Evolutionary conservation across 2,329 filamentous ascomycete species (phyloP), one percentile per base, ranked within the genome.

Genomic region (Mycogone perniciosa): DNA sequence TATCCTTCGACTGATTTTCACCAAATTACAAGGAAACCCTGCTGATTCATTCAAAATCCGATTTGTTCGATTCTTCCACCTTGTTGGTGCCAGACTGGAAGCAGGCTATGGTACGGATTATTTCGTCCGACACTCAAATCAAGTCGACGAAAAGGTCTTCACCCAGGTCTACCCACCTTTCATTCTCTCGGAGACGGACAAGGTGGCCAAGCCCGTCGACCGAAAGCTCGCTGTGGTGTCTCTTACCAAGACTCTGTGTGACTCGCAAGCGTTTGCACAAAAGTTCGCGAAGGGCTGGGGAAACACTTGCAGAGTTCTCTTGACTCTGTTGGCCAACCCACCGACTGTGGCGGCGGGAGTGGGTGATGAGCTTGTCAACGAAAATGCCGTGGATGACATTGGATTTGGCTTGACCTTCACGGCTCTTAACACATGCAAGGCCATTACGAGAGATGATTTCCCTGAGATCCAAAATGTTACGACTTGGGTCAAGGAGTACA

Each of bases 391-490:
- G 29, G 93, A 99, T 61, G 93, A 99, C 66, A 84, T 96, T 58
- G 86, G 89, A 30, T 99, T 99, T 63, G 93, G 93, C 29, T 84
- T 96, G 57, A 92, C 90, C 7, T 99, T 95, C 71, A 97, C 93
- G 1, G 85, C 88, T 31, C 79, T 99, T 56, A 95, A 92, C 72
- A 96, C 92, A 0, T 93, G 92, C 73, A 89, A 86, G 66, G 84
- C 84, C 53, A 74, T 81, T 4, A 72, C 80, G 1, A 78, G 77
- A 46, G 93, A 97, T 65, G 86, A 91, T 20, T 97, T 90, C 75
- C 86, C 91, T 1, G 87, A 96, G 54, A 83, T 96, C 10, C 79
- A 81, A 5, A 85, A 90, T 49, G 87, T 90, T 53, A 74, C 89
- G 48, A 86, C 86, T 66, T 99, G 92, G 92, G 91, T 96, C 27